Conservation (phyloP, 2,329 filamentous ascomycete species). For the Diaporthe ilicicola region DNA sequence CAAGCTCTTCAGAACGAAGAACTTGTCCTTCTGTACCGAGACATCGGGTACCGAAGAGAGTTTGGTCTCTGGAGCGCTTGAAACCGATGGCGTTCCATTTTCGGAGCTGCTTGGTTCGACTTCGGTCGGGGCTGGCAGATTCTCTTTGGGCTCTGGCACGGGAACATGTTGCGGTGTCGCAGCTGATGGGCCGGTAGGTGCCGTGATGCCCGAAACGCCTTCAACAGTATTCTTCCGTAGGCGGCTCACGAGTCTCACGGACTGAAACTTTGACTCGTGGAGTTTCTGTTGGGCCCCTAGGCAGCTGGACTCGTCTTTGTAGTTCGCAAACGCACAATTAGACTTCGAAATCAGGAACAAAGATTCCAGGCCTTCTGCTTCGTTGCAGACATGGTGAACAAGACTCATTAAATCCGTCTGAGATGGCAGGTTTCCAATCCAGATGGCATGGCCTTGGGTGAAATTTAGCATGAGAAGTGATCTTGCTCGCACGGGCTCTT, state of each 20-base stretch:
- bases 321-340: slow-evolving; percentile 97
- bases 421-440: slow-evolving; percentile 93
- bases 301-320: slow-evolving; percentile 81
- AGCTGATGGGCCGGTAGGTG: slow-evolving; percentile 63
- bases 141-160: slow-evolving; percentile 27
- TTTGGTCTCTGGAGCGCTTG: slow-evolving; percentile 10
- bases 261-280: slow-evolving; percentile 89
- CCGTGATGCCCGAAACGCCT: slow-evolving; percentile 54
- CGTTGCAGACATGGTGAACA: slow-evolving; percentile 89
- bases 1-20: slow-evolving; percentile 92
- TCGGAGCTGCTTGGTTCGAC: slow-evolving; percentile 16
- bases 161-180: slow-evolving; percentile 38
- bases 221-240: slow-evolving; percentile 69
- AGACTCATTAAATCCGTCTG: slow-evolving; percentile 82
- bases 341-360: slow-evolving; percentile 96
- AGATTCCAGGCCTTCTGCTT: slow-evolving; percentile 82
- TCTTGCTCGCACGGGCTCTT: not conserved
- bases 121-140: slow-evolving; percentile 16
- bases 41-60: slow-evolving; percentile 33
- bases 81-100: not conserved
- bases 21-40: slow-evolving; percentile 70
- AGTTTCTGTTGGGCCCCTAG: slow-evolving; percentile 81
- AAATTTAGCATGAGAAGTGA: not conserved
- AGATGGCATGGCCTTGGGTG: slow-evolving; percentile 80
- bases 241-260: slow-evolving; percentile 85